Percentiles rank a stretch among this genome's conserved stretches.
phyloP scores from a whole-genome alignment of 2,329 filamentous ascomycete species.

The Penicillium frequentans region DNA sequence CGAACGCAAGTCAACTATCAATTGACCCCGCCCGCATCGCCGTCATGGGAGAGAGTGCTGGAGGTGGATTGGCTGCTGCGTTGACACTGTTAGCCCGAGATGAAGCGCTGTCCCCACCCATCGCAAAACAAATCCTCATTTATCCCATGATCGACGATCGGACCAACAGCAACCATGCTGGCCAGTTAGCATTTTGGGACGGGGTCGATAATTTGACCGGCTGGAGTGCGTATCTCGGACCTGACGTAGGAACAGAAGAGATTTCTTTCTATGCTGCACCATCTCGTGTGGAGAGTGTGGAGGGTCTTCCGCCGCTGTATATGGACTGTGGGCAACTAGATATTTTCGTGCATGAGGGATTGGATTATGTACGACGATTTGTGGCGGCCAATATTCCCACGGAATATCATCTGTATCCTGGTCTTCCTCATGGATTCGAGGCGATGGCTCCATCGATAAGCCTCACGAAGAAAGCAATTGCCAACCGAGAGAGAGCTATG shows the following conservation, averaged over 20 bases:
- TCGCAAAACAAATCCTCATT: conserved; percentile 41
- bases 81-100: conserved; percentile 52
- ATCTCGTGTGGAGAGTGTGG: conserved; percentile 32
- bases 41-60: conserved; percentile 57
- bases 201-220: conserved; percentile 19
- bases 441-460: conserved; percentile 10
- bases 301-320: conserved; percentile 43
- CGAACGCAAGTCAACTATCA: conserved; percentile 36
- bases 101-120: conserved; percentile 27
- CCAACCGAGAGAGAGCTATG: conserved; percentile 15
- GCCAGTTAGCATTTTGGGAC: conserved; percentile 16
- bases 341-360: conserved; percentile 41
- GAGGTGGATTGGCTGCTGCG: conserved; percentile 58
- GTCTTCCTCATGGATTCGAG: conserved; percentile 45
- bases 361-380: conserved; percentile 43
- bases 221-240: conserved; percentile 24
- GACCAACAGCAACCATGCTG: conserved; percentile 6
- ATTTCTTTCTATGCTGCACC: conserved; percentile 37
- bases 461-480: conserved; percentile 10
- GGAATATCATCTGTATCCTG: conserved; percentile 48
- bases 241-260: conserved; percentile 24
- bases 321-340: conserved; percentile 47
- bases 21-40: conserved; percentile 53
- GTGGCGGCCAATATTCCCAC: conserved; percentile 39
- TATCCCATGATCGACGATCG: conserved; percentile 48